Evolutionary conservation across 176 grass and related monocot species (phyloP).

Genomic region (Carex myosuroides): DNA sequence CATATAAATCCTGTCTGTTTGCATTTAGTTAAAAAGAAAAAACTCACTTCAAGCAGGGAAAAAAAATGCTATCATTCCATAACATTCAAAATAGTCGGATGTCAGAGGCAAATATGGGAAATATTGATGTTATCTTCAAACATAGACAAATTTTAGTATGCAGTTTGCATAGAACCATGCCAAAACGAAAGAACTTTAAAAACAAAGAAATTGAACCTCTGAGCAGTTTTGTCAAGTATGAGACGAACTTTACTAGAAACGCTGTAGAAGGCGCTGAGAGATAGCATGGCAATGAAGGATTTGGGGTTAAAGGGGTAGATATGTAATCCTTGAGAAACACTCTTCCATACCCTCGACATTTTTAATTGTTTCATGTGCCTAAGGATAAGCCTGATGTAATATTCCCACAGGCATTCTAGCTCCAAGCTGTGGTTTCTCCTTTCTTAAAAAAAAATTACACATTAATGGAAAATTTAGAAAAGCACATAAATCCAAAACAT

Average conservation of each 20-base stretch:
- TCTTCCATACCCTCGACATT: slow-evolving; percentile 69
- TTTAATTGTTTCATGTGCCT: slow-evolving; percentile 54
- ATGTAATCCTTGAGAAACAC: slow-evolving; percentile 51
- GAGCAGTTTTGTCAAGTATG: slow-evolving; percentile 70
- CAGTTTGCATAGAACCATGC: background rate
- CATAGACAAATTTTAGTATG: background rate
- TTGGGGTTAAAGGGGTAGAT: slow-evolving; percentile 86
- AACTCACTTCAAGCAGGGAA: background rate
- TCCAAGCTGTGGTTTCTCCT: slow-evolving; percentile 47
- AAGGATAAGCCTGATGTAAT: slow-evolving; percentile 62
- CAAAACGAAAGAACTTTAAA: background rate
- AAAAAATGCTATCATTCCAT: background rate
- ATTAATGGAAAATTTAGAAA: no score
- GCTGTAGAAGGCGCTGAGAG: slow-evolving; percentile 57
- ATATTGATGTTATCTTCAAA: background rate
- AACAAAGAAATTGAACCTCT: slow-evolving; percentile 47
- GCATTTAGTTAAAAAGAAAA: background rate
- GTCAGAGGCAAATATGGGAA: background rate
- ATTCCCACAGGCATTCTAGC: slow-evolving; percentile 68
- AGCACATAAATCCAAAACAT: no score
- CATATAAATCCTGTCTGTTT: background rate
- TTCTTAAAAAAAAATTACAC: slow-evolving; percentile 26
- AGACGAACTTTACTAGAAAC: slow-evolving; percentile 78
- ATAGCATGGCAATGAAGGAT: slow-evolving; percentile 60
- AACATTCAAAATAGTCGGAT: background rate